phyloP scores from a whole-genome alignment of 495 filamentous ascomycete species.

The Neurospora sp. region DNA sequence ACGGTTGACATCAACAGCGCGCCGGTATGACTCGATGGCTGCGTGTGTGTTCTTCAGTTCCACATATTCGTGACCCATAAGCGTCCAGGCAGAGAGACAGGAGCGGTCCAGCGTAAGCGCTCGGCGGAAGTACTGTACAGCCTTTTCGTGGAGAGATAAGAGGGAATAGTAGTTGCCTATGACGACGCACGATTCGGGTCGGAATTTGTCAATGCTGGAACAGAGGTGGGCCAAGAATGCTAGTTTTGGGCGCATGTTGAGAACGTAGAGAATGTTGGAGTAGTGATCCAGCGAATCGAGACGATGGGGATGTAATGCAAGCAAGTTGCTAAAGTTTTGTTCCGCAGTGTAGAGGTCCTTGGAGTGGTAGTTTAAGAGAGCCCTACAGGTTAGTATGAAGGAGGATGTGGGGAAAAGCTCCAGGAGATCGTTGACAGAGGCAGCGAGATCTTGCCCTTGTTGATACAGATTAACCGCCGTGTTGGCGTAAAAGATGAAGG shows the following conservation, averaged over 20 bases:
- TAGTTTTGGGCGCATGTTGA: constrained; percentile 75
- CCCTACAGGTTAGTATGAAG: constrained; percentile 83
- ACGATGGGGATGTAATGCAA: constrained; percentile 73
- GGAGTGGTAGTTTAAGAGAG: constrained; percentile 83
- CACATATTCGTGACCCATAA: constrained; percentile 99
- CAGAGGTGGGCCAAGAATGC: constrained; percentile 88
- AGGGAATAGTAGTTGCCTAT: constrained; percentile 96
- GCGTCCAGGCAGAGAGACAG: constrained; percentile 91
- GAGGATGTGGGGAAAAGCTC: constrained; percentile 74
- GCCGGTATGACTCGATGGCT: constrained; percentile 92
- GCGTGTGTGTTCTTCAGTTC: constrained; percentile 99
- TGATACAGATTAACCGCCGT: constrained; percentile 87
- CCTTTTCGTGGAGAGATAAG: constrained; percentile 92
- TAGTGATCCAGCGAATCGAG: constrained; percentile 89
- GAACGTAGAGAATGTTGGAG: constrained; percentile 93
- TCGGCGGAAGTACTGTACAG: constrained; percentile 93
- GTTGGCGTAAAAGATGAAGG: constrained; percentile 85
- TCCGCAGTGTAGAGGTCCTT: constrained; percentile 86
- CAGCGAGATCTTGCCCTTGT: constrained; percentile 59
- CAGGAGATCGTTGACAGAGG: constrained; percentile 64
- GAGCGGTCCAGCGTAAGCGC: constrained; percentile 88
- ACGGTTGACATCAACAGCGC: constrained; percentile 92
- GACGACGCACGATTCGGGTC: constrained; percentile 93
- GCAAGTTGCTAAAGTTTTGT: constrained; percentile 69
- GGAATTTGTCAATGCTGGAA: constrained; percentile 84